Evolutionary conservation across 1,284 basidiomycete genomes (phyloP).

Genomic region (Fistulina hepatica): DNA sequence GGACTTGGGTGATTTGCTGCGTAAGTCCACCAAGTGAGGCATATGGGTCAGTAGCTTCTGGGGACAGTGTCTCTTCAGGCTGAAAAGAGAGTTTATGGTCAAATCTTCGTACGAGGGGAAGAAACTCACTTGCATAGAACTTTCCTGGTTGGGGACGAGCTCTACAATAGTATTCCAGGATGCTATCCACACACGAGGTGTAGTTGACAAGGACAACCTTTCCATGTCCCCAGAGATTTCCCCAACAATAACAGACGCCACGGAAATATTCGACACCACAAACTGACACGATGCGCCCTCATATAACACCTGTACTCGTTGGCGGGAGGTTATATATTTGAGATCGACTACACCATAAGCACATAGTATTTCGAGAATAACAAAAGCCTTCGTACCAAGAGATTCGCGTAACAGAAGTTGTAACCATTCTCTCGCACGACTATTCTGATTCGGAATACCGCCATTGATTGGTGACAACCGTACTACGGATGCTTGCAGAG

Average conservation of each 20-base stretch:
- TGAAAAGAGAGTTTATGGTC: not conserved
- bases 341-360: conserved; percentile 46
- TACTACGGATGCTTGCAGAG: conserved; percentile 34
- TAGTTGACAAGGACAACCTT: conserved; percentile 30
- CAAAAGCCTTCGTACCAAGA: conserved; percentile 34
- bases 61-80: conserved; percentile 6
- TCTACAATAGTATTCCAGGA: conserved; percentile 51
- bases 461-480: conserved; percentile 11
- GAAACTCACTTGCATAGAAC: not conserved
- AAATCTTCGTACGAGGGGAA: not conserved
- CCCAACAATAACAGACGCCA: conserved; percentile 19
- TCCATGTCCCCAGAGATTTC: conserved; percentile 25
- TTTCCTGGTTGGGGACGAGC: conserved; percentile 14
- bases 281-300: conserved; percentile 49
- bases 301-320: conserved; percentile 53
- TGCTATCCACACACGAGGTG: conserved; percentile 39
- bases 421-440: conserved; percentile 65
- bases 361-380: conserved; percentile 11
- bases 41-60: conserved; percentile 37
- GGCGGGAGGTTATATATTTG: conserved; percentile 55
- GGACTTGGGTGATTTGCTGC: conserved; percentile 81
- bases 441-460: conserved; percentile 24
- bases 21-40: conserved; percentile 81
- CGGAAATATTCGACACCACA: conserved; percentile 36
- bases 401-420: conserved; percentile 48